These are phyloP conservation scores for Dissophora globulifera DNA, from an alignment of 192 early-diverging fungal species.

Conservation along the genomic window DNA sequence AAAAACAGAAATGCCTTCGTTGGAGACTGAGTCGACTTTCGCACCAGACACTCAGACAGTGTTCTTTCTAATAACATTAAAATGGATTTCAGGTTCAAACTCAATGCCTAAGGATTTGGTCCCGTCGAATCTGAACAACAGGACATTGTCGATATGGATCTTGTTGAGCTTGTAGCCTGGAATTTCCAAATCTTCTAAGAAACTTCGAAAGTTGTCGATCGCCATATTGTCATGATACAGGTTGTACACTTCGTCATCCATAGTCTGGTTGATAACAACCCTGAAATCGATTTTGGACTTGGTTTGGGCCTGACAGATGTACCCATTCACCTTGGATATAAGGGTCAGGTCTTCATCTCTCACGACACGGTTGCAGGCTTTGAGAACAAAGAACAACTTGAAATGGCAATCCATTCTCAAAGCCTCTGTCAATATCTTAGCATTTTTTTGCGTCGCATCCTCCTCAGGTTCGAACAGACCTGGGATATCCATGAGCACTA, in stretches of 20 bases:
- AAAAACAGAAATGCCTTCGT: too few relatives aligned
- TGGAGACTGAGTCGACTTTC: too few relatives aligned
- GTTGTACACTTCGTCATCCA: neutral
- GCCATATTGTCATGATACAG: neutral
- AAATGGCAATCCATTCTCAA: neutral
- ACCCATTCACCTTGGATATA: conserved; percentile 14
- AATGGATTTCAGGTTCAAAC: too few relatives aligned
- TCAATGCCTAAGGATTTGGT: too few relatives aligned
- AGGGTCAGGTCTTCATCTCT: neutral
- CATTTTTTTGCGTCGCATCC: neutral
- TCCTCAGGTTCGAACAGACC: neutral
- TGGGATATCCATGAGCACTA: conserved; percentile 9
- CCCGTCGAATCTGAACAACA: too few relatives aligned
- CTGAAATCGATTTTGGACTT: neutral
- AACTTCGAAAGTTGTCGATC: conserved; percentile 5
- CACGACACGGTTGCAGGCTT: neutral
- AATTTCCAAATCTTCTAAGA: too few relatives aligned
- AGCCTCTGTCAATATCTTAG: neutral
- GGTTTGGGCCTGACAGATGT: neutral
- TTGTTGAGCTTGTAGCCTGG: neutral
- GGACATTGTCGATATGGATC: too few relatives aligned
- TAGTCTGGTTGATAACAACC: neutral
- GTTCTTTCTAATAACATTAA: too few relatives aligned
- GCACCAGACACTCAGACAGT: too few relatives aligned
- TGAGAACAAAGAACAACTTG: conserved; percentile 7